Evolutionary conservation across 345 rosid genomes (phyloP), one percentile per base, ranked within the genome.

Genomic region (Boechera stricta): DNA sequence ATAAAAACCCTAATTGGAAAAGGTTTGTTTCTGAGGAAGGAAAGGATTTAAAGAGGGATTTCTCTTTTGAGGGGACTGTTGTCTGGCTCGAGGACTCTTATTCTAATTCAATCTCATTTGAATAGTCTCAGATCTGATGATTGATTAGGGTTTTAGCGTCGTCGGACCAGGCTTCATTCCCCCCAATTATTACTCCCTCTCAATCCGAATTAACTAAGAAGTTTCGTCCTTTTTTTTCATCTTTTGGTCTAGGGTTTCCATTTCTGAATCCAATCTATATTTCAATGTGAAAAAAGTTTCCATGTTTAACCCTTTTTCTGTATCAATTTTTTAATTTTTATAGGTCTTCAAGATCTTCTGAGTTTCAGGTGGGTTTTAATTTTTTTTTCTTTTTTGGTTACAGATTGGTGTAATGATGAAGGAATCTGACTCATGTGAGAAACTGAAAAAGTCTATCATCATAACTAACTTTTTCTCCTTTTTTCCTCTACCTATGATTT

Each of bases 141-240:
- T 77, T 66, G 70, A 44, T 63, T 16, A 80, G 59, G 71, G 55
- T 64, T 72, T 58, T 61, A 77, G 91, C 31, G 86, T 85, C 84
- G 77, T 91, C 97, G 97, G 97, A 91, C 97, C 97, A 91, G 97
- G 97, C 97, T 91, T 91, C 97, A 91, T 91, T 91, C 97, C 97
- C 93, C 97, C 89, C 97, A 91, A 91, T 85, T 84, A 72, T 70
- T 72, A 82, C 82, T 86, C 75, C 84, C 81, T 71, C 73, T 58
- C 63, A 39, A 58, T 72, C 77, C 73, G 3, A 64, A 70, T 13
- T 29, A 5, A 10, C 44, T 10, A 13, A 38, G 4, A 64, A 55
- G 55, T 3, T 10, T 32, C 29, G 48, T 45, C 71, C 33, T 64
- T 39, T 32, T 45, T 18, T 16, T 10, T 10, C 8, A 18, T 32